Base-by-base conservation (phyloP, 2,329 filamentous ascomycete species). In the Hysterium pulicare region DNA sequence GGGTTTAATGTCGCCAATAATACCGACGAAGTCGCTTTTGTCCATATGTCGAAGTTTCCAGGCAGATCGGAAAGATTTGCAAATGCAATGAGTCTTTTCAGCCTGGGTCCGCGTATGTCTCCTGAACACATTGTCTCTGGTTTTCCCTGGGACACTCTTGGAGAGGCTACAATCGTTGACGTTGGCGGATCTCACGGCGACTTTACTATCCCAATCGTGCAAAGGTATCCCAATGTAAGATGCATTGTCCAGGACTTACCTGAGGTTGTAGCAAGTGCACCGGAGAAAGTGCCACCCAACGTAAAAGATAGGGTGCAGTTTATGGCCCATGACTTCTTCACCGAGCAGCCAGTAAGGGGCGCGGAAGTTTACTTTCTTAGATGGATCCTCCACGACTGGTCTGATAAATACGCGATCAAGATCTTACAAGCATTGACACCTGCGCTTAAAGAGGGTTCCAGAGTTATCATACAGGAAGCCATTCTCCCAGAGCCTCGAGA, bases 331-430 rank as follows among this genome's bases (percentile, higher is more conserved):
- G 48, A 58, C 22, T 60, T 62, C 48, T 60, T 61, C 47, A 33
- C 47, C 11, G 41, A 45, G 10, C 55, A 63, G 36, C 53, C 59
- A 3, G 47, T 58, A 21, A 42, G 38, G 10, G 46, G 52, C 37
- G 59, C 59, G 10, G 50, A 50, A 30, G 51, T 53, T 19, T 70
- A 66, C 41, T 44, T 69, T 10, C 52, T 69, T 26, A 58, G 64
- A 16, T 55, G 54, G 34, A 52, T 68, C n/a, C 46, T 67, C 20
- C 67, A 69, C 45, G 64, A 70, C 42, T 68, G 62, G 63, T 48
- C 55, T 7, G 61, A 67, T 43, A 47, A 51, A 19, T 57, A 68
- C 22, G 57, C 54, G 20, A 45, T 56, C n/a, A 51, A 46, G n/a
- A 66, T 69, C 33, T 44, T 49, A 20, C 33, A 24, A 17, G 24